Evolutionary conservation across 1,284 basidiomycete genomes (phyloP).

Genomic region (Ganoderma multipileum): DNA sequence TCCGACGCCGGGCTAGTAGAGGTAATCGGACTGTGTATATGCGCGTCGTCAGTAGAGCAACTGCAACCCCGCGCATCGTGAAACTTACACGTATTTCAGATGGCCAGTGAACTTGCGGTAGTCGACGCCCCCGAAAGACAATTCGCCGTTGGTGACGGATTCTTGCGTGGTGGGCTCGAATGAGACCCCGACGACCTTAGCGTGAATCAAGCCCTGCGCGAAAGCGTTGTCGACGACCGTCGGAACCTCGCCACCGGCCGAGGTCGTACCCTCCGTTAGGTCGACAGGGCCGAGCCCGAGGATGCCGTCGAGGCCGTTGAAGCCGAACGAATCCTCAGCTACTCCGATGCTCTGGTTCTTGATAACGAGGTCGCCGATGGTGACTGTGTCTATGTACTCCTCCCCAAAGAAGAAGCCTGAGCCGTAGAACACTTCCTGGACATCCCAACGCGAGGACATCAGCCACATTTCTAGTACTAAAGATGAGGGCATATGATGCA

Average conservation of each 20-base stretch:
- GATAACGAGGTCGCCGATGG: slow-evolving; percentile 41
- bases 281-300: slow-evolving; percentile 52
- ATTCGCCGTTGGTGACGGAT: slow-evolving; percentile 32
- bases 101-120: neutral
- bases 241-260: slow-evolving; percentile 41
- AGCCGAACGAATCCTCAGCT: slow-evolving; percentile 47
- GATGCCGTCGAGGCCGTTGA: slow-evolving; percentile 55
- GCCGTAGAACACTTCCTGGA: slow-evolving; percentile 4
- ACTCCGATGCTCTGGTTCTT: slow-evolving; percentile 62
- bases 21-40: slow-evolving; percentile 51
- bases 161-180: slow-evolving; percentile 49
- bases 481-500: neutral
- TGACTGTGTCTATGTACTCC: slow-evolving; percentile 52
- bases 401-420: neutral
- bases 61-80: slow-evolving; percentile 39
- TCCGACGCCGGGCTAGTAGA: slow-evolving; percentile 47
- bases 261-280: slow-evolving; percentile 19
- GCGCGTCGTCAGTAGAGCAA: neutral
- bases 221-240: slow-evolving; percentile 54
- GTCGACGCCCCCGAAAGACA: neutral
- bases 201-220: slow-evolving; percentile 32
- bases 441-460: neutral
- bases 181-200: slow-evolving; percentile 50
- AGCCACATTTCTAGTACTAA: neutral
- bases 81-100: slow-evolving; percentile 29